Base-by-base conservation (phyloP, 176 grass and related monocot species). In the Zea mays region DNA sequence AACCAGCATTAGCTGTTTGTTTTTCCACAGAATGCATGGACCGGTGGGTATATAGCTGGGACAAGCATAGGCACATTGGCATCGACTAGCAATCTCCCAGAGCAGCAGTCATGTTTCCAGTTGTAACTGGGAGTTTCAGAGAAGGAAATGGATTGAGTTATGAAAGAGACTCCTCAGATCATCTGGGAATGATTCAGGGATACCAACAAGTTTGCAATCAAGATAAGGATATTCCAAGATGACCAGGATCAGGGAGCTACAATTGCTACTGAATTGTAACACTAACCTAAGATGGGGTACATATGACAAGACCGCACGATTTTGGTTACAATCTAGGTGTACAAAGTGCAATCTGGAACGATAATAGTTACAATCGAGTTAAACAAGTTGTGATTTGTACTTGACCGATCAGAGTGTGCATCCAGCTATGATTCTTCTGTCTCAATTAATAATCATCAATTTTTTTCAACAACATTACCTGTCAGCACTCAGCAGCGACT, bases 21-120 rank as follows among this genome's bases (percentile, higher is more conserved):
- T 80, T 80, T 43, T 83, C 40, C 40, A 63, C 77, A 98, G 96
- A 94, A 94, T 70, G 92, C 92, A 74, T 98, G 96, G 96, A 92
- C 74, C 37, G 92, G 92, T 52, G 91, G 91, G 39, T 90, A 94
- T 15, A 92, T 94, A 74, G 89, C 92, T 66, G 96, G 96, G 74
- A 94, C 96, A 87, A 92, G 81, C 55, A 85, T 98, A 57, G 89
- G 85, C 45, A 82, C 68, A 34, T 35, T 88, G 49, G 85, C 92
- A 85, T 87, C 85, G 61, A 72, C 49, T 10, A 74, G 16, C 48
- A 51, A 63, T 55, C 37, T 84, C 46, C 27, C n/a, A 62, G 42
- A 69, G n/a, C 69, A 36, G 20, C 75, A 69, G 17, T 51, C 69
- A 3, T 63, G 41, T 69, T 74, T 83, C 69, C 62, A 88, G 80